Percentiles rank a stretch among this genome's conserved stretches.
These are phyloP conservation scores for Puccinia polysora DNA, from an alignment of 1,284 basidiomycete species.

Conservation along the genomic window DNA sequence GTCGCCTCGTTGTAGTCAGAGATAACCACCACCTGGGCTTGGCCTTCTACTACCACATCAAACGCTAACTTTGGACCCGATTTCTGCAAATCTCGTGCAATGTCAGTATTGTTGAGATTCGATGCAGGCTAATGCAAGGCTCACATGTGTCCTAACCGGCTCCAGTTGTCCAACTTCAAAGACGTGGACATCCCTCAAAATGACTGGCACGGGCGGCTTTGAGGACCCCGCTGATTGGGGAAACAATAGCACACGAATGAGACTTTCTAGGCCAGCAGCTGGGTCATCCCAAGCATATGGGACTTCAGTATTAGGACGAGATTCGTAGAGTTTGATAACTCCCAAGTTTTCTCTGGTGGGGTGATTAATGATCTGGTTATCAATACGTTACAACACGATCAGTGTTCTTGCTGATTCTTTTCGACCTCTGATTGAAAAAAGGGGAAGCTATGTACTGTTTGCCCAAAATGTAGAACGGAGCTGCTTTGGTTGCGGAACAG, in stretches of 20 bases:
- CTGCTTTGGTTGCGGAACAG: conserved; percentile 42
- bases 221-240: conserved; percentile 55
- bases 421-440: too few relatives aligned
- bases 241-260: conserved; percentile 35
- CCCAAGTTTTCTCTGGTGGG: conserved; percentile 15
- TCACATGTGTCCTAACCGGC: conserved; percentile 72
- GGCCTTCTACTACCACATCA: conserved; percentile 86
- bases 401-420: neutral
- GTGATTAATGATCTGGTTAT: conserved; percentile 25
- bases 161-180: conserved; percentile 92
- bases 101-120: neutral
- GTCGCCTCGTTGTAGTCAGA: conserved; percentile 78
- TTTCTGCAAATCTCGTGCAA: conserved; percentile 43
- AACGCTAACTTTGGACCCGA: conserved; percentile 66
- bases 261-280: conserved; percentile 37
- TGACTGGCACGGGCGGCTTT: neutral
- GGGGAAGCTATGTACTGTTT: conserved; percentile 23
- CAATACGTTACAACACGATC: neutral
- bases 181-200: conserved; percentile 69
- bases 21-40: conserved; percentile 79
- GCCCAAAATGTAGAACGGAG: conserved; percentile 39
- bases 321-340: conserved; percentile 21
- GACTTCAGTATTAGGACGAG: conserved; percentile 30
- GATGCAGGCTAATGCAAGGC: neutral
- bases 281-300: conserved; percentile 43